Base-by-base conservation (phyloP, 1,139 yeast genomes). In the Blastobotrys indianensis region DNA sequence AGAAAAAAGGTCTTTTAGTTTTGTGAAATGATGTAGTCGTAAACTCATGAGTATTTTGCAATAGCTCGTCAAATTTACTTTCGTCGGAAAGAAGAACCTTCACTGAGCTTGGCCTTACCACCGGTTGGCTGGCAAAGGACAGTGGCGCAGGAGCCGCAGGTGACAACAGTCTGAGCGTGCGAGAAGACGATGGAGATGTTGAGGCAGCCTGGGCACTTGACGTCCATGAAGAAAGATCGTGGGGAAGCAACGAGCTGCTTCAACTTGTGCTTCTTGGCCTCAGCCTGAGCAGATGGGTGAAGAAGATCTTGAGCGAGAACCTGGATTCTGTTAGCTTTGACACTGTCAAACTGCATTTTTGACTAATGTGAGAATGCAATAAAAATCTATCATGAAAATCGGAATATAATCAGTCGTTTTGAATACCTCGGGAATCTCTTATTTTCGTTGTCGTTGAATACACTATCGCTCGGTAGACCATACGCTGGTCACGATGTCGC, bases 181-280 rank as follows among this genome's bases (percentile, higher is more conserved):
- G 97, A 90, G 85, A 92, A 92, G 64, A 92, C 97, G 62, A 97
- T 92, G 75, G 98, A 90, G 79, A 92, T 92, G 82, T 84, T 85
- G 73, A 92, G 81, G 78, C 98, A 92, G 66, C 98, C 97, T 75
- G 94, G 97, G 77, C 97, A 92, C 77, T 90, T 90, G 65, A 92
- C 97, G 70, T 92, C 98, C 96, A 92, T 88, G 86, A 92, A 92
- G 83, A 79, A 92, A 56, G 97, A 90, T 81, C 97, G 87, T 76
- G 98, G 98, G 59, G 85, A 73, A 75, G 92, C 96, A 62, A 92
- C 98, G 70, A 92, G 85, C 69, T 85, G 82, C 88, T 92, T 92
- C 72, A 90, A 82, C 80, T 92, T 92, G 86, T 92, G 95, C 77
- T 90, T 83, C 75, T 81, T 83, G 68, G 87, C 90, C 82, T 92